phyloP scores from a whole-genome alignment of 2,329 filamentous ascomycete genomes.

The Claviceps sp. region DNA sequence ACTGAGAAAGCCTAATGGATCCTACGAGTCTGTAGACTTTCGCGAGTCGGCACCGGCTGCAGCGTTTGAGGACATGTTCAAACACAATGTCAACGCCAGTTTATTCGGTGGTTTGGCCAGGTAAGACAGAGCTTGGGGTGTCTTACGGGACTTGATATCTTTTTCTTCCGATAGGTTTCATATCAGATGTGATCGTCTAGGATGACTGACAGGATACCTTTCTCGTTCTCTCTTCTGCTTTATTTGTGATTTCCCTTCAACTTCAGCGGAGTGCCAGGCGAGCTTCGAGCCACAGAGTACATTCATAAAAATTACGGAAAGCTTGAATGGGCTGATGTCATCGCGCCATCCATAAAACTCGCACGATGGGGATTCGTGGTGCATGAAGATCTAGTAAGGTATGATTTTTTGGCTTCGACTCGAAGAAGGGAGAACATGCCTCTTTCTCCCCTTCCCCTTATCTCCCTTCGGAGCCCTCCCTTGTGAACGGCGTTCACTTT shows the following conservation, averaged over 20 bases:
- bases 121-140: conserved; percentile 27
- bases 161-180: not conserved
- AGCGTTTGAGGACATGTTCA: conserved; percentile 70
- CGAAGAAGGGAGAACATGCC: not conserved
- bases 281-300: conserved; percentile 60
- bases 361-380: conserved; percentile 62
- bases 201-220: not conserved
- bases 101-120: conserved; percentile 57
- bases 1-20: conserved; percentile 48
- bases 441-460: not conserved
- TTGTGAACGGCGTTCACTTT: not conserved
- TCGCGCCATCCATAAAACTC: conserved; percentile 57
- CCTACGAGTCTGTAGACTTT: conserved; percentile 74
- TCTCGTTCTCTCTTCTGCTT: not conserved
- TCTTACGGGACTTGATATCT: not conserved
- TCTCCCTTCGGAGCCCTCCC: not conserved
- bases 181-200: not conserved
- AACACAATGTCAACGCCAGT: conserved; percentile 49
- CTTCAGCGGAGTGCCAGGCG: conserved; percentile 49
- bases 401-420: not conserved
- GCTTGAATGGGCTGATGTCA: conserved; percentile 51
- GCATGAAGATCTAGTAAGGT: conserved; percentile 51
- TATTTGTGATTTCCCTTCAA: not conserved
- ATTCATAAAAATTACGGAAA: conserved; percentile 55
- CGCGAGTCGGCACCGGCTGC: conserved; percentile 72